Percentiles rank a stretch among this genome's conserved stretches.
Conservation (phyloP, 139 green algal species). For the Microglena sp. region DNA sequence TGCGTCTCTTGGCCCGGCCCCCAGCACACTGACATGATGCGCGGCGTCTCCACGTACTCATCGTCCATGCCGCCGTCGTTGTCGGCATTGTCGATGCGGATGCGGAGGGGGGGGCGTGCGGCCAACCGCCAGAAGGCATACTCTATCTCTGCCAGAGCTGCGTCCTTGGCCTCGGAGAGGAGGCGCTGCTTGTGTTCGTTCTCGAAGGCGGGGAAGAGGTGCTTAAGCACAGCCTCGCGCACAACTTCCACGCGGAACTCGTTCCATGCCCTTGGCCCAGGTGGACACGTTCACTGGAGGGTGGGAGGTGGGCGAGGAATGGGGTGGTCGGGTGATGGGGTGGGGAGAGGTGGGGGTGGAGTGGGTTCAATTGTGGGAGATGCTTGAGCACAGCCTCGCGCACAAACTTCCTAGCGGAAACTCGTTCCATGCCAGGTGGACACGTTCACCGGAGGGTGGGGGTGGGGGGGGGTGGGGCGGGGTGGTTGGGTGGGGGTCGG, state of each 20-base stretch:
- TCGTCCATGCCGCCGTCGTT: constrained; percentile 12
- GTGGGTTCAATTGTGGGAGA: background rate
- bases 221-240: background rate
- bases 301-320: background rate
- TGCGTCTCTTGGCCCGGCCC: constrained; percentile 31
- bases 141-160: constrained; percentile 1
- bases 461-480: background rate
- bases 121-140: constrained; percentile 20
- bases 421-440: constrained; percentile 11
- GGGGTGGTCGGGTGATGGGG: background rate
- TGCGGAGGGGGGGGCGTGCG: constrained; percentile 19
- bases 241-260: constrained; percentile 9
- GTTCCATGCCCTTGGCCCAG: constrained; percentile 12
- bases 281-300: constrained; percentile 5
- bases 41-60: constrained; percentile 27
- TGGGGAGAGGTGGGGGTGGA: too few species aligned
- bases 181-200: constrained; percentile 18
- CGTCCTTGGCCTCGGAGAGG: constrained; percentile 24
- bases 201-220: constrained; percentile 8
- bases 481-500: background rate
- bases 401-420: constrained; percentile 8
- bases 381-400: background rate
- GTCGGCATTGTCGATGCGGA: constrained; percentile 17
- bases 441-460: background rate
- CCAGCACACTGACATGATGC: constrained; percentile 60